A percentile compares a stretch with the other conserved stretches of the same genome.
phyloP scores from a whole-genome alignment of 192 early-diverging fungal genomes.

The Phlyctochytrium arcticum region DNA sequence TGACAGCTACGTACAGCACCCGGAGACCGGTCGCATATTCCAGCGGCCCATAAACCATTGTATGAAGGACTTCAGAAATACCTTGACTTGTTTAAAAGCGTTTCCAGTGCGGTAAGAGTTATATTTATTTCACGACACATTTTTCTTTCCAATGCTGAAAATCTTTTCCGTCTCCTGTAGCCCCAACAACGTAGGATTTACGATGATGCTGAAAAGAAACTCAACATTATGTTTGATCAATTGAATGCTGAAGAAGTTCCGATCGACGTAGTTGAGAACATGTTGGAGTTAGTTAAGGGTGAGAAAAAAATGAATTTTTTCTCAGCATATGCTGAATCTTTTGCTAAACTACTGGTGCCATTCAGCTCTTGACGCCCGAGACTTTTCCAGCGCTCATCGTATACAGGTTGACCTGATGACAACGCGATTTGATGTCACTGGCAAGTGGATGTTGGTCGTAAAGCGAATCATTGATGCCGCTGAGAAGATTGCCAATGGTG shows the following conservation, averaged over 20 bases:
- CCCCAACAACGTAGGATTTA: constrained; percentile 69
- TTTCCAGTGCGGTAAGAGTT: constrained; percentile 5
- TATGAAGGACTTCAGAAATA: constrained; percentile 46
- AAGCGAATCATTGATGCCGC: constrained; percentile 62
- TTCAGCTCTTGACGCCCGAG: constrained; percentile 44
- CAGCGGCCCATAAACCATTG: constrained; percentile 64
- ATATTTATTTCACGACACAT: neutral
- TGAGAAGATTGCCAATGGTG: constrained; percentile 17
- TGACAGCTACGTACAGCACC: constrained; percentile 41
- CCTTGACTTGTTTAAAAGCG: neutral
- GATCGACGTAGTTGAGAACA: constrained; percentile 53
- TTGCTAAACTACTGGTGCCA: neutral
- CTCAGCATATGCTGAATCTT: neutral
- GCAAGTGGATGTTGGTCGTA: constrained; percentile 65
- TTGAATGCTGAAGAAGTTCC: constrained; percentile 77
- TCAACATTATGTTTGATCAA: constrained; percentile 77
- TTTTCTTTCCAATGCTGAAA: neutral
- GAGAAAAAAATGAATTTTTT: constrained; percentile 8
- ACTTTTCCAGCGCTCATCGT: constrained; percentile 52
- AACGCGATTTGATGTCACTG: constrained; percentile 60
- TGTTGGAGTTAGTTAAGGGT: constrained; percentile 65
- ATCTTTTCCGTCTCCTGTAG: constrained; percentile 18
- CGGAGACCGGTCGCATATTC: constrained; percentile 83
- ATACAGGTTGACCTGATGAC: constrained; percentile 69
- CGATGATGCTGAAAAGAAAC: constrained; percentile 82